Evolutionary conservation across 2,329 filamentous ascomycete species (phyloP), one percentile per base, ranked within the genome.

Genomic region (Huntiella bhutanensis): DNA sequence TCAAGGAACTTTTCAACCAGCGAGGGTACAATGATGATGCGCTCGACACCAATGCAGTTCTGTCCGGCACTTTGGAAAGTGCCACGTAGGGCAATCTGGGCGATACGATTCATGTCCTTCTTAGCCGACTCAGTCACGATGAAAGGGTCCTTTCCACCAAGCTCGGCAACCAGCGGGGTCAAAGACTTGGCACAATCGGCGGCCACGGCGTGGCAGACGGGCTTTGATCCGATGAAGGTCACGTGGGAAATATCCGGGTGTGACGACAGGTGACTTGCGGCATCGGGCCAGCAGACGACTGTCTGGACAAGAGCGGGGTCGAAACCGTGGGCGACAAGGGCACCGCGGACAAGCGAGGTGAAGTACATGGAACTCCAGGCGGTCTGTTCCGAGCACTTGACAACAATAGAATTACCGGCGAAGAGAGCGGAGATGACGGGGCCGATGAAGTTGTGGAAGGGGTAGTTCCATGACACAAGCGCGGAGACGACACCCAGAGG

Each of bases 41-140:
- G 82, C 65, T 98, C 91, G 54, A 95, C 88, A 47, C 91, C 91
- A 57, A 98, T 88, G 63, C 91, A 98, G 64, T 98, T 98, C 62
- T 98, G 91, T 1, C 91, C 91, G 12, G 86, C 80, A 44, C 86
- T 86, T 62, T 98, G 91, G 64, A 96, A 98, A 7, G 84, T 85
- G 45, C 88, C 91, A 45, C 91, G 77, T 64, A 98, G 79, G 51
- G 96, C 73, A 52, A 92, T 81, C 51, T 86, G 82, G 35, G 75
- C 73, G 43, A 96, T 78, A 37, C 81, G 75, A 4, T 73, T 63
- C 49, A 96, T 68, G 55, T 85, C 71, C 49, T 59, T 58, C 41
- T 61, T 62, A 3, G 80, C 70, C 37, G 91, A 85, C 60, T 95
- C 86, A 36, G 96, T 76, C 16, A 98, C 64, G 50, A 98, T 78